Conservation (phyloP, 495 filamentous ascomycete genomes). For the Parathielavia hyrcaniae region DNA sequence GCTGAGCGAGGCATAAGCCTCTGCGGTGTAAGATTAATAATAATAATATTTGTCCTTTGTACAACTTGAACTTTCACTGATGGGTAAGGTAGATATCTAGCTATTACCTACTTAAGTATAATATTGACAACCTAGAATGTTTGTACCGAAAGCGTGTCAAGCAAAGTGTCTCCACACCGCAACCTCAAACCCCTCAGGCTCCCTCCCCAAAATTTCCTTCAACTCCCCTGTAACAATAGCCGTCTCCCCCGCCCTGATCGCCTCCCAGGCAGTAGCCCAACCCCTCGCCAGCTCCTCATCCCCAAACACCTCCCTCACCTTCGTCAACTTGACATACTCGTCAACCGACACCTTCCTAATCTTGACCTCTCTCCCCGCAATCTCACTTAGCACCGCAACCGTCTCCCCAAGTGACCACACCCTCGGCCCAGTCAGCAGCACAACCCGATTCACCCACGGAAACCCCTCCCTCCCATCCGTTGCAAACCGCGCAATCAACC, state of each 20-base stretch:
- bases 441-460: slow-evolving; percentile 31
- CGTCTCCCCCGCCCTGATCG: slow-evolving; percentile 39
- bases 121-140: no score
- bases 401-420: slow-evolving; percentile 40
- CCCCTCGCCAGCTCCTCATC: slow-evolving; percentile 22
- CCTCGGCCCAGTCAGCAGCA: slow-evolving; percentile 40
- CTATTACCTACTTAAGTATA: no score
- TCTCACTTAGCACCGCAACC: slow-evolving; percentile 32
- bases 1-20: no score
- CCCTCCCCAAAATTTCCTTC: slow-evolving; percentile 35
- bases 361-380: slow-evolving; percentile 28
- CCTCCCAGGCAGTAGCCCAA: slow-evolving; percentile 42
- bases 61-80: no score
- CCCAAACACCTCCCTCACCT: slow-evolving; percentile 24
- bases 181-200: slow-evolving; percentile 30
- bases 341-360: slow-evolving; percentile 38
- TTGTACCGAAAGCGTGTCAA: no score
- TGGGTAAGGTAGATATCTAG: no score
- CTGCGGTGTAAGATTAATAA: no score
- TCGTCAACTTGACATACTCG: slow-evolving; percentile 36
- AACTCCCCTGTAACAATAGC: slow-evolving; percentile 33
- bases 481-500: slow-evolving; percentile 34
- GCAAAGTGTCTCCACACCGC: slow-evolving; percentile 33
- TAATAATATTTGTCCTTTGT: no score
- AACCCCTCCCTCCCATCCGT: slow-evolving; percentile 21